Base-by-base conservation (phyloP, 1,284 basidiomycete genomes). In the Puccinia novopanici region DNA sequence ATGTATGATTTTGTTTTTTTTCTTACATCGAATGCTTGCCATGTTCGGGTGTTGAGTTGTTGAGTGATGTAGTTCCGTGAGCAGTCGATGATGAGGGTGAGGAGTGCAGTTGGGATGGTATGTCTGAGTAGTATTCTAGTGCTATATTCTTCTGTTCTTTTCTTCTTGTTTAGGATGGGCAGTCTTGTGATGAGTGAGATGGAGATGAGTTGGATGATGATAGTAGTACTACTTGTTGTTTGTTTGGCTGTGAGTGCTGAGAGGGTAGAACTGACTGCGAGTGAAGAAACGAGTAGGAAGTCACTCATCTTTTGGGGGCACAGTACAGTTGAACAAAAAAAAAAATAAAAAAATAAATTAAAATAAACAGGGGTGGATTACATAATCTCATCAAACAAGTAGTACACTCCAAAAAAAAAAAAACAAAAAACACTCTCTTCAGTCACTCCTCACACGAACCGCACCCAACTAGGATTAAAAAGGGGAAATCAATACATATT, bases 1-100 rank as follows among this genome's bases (percentile, higher is more conserved):
- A n/a, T n/a, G 34, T 34, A 2, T 34, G 4, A 34, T 34, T 34
- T 34, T 34, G 34, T 34, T 34, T 34, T 34, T 1, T 34, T 34
- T 34, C 24, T 30, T 65, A 78, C 75, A 19, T 78, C 75, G 10
- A 78, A 78, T 15, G 75, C 63, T 70, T 78, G 75, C 63, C 63
- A 78, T 10, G 65, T 70, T 10, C 65, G 40, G 19, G 40, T 40
- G 19, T 63, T 34, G 13, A 55, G 5, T 37, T 37, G 5, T 37
- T 52, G 6, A 15, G 75, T 65, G 2, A 78, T 17, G 42, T 78
- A 2, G 27, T 65, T n/a, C 30, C 30, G 57, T 40, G 65, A 55
- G 45, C 63, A 70, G 12, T 50, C 55, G 22, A 52, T 10, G 19
- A 70, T 0, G 12, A 78, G 37, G 10, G 22, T 54, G 22, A 78